Evolutionary conservation across 352 stramenopile genomes (phyloP), one percentile per base, ranked within the genome.

Genomic region (Globisporangium mamillatum): DNA sequence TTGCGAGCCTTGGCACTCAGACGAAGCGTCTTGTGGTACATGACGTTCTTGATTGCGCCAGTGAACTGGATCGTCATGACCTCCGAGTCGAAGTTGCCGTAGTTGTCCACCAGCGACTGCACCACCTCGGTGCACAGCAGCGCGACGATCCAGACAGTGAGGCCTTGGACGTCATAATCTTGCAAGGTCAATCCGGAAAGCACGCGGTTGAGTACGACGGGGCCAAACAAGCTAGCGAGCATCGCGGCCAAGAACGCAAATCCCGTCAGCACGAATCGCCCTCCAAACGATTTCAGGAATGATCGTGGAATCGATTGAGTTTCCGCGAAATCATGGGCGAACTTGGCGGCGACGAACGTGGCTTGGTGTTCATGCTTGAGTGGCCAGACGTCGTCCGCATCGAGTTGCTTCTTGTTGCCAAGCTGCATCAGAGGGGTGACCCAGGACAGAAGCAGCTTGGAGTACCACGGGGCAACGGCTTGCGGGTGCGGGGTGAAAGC

Each of bases 31-130:
- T 90, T 89, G 44, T 62, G 63, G 73, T 84, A 89, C 22, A 92
- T 57, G 29, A 88, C 38, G 16, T 73, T 75, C 74, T 89, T 86
- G 60, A 92, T 59, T 1, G 69, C 72, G 14, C 65, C 78, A 8
- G 79, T 74, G 38, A 90, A 79, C 63, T 89, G 72, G 68, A 90
- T 82, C 32, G 81, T 79, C 41, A 90, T 78, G 1, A 79, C 63
- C 56, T 90, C 77, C 18, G 74, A 85, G 18, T 71, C 71, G 41
- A 86, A 82, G 24, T 77, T 79, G 8, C 71, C 79, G 64, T 81
- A 81, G 29, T 73, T 82, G 50, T 90, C 80, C 16, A 79, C 62
- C 9, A 92, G 56, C 29, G 81, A 80, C 60, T 89, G 78, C n/a
- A 90, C 20, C 18, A 89, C 73, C 61, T 86, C 76, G 0, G 80